phyloP scores from a whole-genome alignment of 371 early-diverging fungal species.

The Batkoa obscura region DNA sequence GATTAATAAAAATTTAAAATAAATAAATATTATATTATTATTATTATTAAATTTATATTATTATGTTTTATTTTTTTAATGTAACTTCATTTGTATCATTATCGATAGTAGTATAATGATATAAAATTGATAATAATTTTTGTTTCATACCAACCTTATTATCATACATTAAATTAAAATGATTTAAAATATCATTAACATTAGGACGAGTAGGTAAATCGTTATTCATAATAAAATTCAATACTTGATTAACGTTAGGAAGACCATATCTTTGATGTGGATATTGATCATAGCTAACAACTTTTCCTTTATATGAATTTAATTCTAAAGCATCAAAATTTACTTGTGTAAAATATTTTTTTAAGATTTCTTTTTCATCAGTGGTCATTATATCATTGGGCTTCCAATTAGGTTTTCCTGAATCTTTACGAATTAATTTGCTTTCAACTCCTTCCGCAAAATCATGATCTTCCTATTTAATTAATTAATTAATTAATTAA shows the following conservation, averaged over 20 bases:
- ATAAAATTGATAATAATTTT: not conserved
- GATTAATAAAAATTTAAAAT: too few relatives aligned
- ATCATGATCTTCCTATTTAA: constrained; percentile 43
- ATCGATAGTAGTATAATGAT: not conserved
- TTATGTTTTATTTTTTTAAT: too few relatives aligned
- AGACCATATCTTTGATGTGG: constrained; percentile 51
- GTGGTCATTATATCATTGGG: constrained; percentile 35
- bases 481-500: constrained; percentile 16
- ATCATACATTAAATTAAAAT: not conserved
- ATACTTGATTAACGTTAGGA: constrained; percentile 61
- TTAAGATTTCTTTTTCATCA: constrained; percentile 31
- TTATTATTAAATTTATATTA: too few relatives aligned
- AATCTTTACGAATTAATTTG: constrained; percentile 43
- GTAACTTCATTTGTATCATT: not conserved
- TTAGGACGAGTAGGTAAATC: not conserved
- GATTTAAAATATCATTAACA: not conserved
- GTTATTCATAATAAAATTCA: constrained; percentile 3
- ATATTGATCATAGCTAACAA: constrained; percentile 26
- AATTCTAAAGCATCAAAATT: constrained; percentile 13
- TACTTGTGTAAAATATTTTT: constrained; percentile 28
- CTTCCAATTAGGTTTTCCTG: constrained; percentile 47
- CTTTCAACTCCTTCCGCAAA: constrained; percentile 77
- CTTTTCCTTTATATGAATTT: not conserved
- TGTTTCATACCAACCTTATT: constrained; percentile 5
- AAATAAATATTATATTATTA: too few relatives aligned